Evolutionary conservation across 371 early-diverging fungal genomes (phyloP).

Genomic region (Nosema muscidifuracis): DNA sequence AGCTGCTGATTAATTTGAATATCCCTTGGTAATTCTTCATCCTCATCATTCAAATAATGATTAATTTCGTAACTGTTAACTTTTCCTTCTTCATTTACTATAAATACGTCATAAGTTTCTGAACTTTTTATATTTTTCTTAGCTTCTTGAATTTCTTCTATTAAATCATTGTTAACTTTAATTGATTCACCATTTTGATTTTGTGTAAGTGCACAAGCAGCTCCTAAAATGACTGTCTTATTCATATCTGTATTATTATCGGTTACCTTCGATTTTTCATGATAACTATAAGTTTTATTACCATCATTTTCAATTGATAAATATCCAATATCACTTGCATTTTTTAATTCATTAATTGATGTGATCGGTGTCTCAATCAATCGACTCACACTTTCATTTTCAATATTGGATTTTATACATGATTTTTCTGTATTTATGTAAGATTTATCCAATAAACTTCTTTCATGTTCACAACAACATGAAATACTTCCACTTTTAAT

Average conservation of each 20-base stretch:
- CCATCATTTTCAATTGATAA: neutral
- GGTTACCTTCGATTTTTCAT: neutral
- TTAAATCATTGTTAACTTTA: neutral
- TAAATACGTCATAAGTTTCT: constrained; percentile 32
- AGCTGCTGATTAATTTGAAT: neutral
- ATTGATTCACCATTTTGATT: neutral
- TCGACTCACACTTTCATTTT: too few species aligned
- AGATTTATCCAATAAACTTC: too few species aligned
- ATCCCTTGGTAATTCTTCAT: neutral
- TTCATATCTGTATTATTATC: too few species aligned
- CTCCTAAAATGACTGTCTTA: neutral
- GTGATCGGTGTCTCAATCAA: too few species aligned
- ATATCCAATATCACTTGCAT: too few species aligned
- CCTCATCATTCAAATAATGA: constrained; percentile 3
- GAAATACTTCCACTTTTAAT: too few species aligned
- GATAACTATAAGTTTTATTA: neutral
- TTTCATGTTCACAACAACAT: too few species aligned
- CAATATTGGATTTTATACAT: too few species aligned
- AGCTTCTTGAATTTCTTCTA: neutral
- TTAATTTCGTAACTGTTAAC: constrained; percentile 29
- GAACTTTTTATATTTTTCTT: neutral
- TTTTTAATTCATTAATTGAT: too few species aligned
- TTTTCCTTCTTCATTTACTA: constrained; percentile 33
- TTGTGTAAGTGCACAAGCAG: constrained; percentile 7
- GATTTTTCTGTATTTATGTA: too few species aligned